These are phyloP conservation scores for Coemansia guatemalensis DNA, from an alignment of 192 early-diverging fungal genomes.

Conservation along the genomic window DNA sequence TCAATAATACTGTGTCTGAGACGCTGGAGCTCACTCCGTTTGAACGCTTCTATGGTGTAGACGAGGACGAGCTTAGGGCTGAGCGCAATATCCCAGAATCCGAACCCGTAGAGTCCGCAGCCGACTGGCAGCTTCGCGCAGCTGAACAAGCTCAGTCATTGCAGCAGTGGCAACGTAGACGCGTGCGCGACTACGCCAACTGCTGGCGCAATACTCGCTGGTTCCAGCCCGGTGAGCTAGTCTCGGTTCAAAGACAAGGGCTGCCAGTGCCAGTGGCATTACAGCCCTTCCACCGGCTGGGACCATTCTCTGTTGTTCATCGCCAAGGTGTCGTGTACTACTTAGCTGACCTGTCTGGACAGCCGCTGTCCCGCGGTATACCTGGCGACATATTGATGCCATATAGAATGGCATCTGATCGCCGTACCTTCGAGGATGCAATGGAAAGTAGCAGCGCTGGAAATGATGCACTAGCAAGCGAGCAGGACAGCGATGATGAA, in stretches of 20 bases:
- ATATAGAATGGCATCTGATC: background rate
- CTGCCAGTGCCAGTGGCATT: background rate
- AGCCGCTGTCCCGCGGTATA: background rate
- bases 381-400: background rate
- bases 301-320: background rate
- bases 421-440: background rate
- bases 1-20: background rate
- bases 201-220: background rate
- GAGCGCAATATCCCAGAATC: background rate
- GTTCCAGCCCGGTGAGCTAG: background rate
- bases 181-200: background rate
- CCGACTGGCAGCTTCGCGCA: background rate
- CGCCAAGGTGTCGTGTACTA: background rate
- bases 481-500: background rate
- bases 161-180: background rate
- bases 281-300: background rate
- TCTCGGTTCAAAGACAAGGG: background rate
- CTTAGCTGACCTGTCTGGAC: background rate
- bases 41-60: background rate
- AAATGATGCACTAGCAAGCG: no score
- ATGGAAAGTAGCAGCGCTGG: background rate
- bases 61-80: background rate
- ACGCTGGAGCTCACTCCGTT: background rate
- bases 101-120: background rate
- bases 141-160: background rate